Conservation (phyloP, 1,284 basidiomycete species). For the Waitea zeae region DNA sequence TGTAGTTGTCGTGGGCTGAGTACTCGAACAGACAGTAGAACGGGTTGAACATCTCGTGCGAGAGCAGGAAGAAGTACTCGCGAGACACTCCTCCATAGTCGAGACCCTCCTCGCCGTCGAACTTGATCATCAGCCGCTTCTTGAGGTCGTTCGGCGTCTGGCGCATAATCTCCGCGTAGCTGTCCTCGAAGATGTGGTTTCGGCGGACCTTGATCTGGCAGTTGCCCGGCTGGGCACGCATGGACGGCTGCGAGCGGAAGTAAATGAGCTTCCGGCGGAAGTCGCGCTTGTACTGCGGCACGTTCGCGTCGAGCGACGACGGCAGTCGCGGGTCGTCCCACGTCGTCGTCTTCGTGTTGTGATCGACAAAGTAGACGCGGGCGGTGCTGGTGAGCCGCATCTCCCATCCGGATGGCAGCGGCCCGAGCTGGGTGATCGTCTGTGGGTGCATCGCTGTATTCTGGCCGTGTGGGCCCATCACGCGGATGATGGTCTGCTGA, state of each 20-base stretch:
- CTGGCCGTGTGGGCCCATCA: slow-evolving; percentile 60
- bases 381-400: slow-evolving; percentile 90
- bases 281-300: slow-evolving; percentile 99
- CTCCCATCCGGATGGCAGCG: slow-evolving; percentile 94
- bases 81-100: slow-evolving; percentile 97
- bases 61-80: slow-evolving; percentile 99
- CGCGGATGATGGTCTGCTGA: slow-evolving; percentile 62
- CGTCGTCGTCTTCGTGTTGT: slow-evolving; percentile 89
- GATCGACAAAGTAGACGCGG: slow-evolving; percentile 92
- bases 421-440: slow-evolving; percentile 82
- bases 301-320: slow-evolving; percentile 73
- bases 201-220: slow-evolving; percentile 94
- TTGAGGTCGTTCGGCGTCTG: slow-evolving; percentile 90
- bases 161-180: slow-evolving; percentile 91
- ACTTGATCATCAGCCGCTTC: slow-evolving; percentile 96
- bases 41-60: slow-evolving; percentile 98
- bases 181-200: slow-evolving; percentile 91
- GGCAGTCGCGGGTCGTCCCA: slow-evolving; percentile 93
- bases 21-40: slow-evolving; percentile 99
- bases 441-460: slow-evolving; percentile 61
- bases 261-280: slow-evolving; percentile 98
- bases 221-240: slow-evolving; percentile 79
- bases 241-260: slow-evolving; percentile 94
- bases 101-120: slow-evolving; percentile 95
- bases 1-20: slow-evolving; percentile 98